Base-by-base conservation (phyloP, 2,329 filamentous ascomycete species). In the Lachnellula cervina region DNA sequence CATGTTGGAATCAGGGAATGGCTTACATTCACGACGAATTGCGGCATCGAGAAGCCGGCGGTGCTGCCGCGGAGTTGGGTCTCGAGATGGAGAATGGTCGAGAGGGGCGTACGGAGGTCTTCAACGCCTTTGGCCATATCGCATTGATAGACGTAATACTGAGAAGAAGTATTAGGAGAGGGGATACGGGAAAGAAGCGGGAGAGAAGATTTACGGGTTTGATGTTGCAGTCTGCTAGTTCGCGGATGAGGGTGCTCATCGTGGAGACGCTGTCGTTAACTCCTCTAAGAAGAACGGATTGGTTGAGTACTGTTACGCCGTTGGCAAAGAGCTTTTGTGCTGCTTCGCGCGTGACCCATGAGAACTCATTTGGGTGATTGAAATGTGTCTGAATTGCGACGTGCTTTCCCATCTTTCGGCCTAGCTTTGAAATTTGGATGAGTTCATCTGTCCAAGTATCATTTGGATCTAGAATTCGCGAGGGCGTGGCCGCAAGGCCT, bases 111-210 rank as follows among this genome's bases (percentile, higher is more conserved):
- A 7, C 83, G 79, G 21, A 86, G 72, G 62, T 87, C 82, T 70
- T 87, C 83, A 2, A 82, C 74, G 45, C 77, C 79, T 28, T 73
- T 69, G 8, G 85, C 80, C 77, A 86, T 81, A 66, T 87, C 83
- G 47, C 79, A 80, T 64, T 85, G 82, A 67, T 86, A 87, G 51
- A 87, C 78, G 62, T 87, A 87, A 67, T 86, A 86, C 77, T 82
- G 60, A 21, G 17, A 28, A 8, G 28, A 28, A 8, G 28, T 28
- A 35, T 17, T 43, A 40, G 32, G n/a, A 37, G 55, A 28, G 4
- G 4, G 25, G 38, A 54, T 34, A 51, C n/a, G 28, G 25, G 46
- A 42, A 34, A 35, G n/a, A 32, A 32, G 14, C 14, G 21, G 4
- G 19, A 28, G 28, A 9, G 28, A 28, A 44, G n/a, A 64, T 77